Base-by-base conservation (phyloP, 306 rosid species). In the Glycine tomentella region DNA sequence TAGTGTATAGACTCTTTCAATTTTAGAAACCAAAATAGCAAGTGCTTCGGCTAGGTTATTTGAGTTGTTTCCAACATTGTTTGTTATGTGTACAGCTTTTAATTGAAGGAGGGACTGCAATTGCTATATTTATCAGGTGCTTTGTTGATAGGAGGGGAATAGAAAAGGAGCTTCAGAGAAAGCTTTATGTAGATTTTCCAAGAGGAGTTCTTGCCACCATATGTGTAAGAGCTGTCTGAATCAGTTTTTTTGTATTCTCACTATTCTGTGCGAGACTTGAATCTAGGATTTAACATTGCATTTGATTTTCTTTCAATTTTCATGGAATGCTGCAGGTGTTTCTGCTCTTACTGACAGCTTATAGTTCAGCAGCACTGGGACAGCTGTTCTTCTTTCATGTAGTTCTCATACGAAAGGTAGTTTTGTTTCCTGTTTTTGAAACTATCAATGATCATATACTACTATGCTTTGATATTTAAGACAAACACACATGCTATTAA, bases 351-450 rank as follows among this genome's bases (percentile, higher is more conserved):
- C 76, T 93, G 85, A 87, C 97, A 59, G 84, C 93, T 71, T 95
- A 95, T 86, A 90, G 94, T 36, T 81, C 98, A 85, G 98, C 97
- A 31, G 98, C 99, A 82, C 74, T 95, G 51, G 99, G 97, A 71
- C 98, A 95, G 64, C 94, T 95, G 77, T 95, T 95, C 84, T 95
- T 93, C 86, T 95, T 95, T 87, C 99, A 95, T 75, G 72, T 93
- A 89, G 88, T 95, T 85, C 93, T 95, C 83, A 91, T 95, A 72
- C 77, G 91, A 78, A 95, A 93, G 99, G 99, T 94, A 57, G 72
- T 40, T 72, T 68, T 70, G 56, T 69, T 75, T 74, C 20, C 59
- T 64, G 48, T 69, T 44, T 42, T 3, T 55, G 33, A 59, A 69
- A 42, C 46, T 75, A 38, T 50, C 33, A 25, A 36, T 11, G 49